Base-by-base conservation (phyloP, 2,329 filamentous ascomycete species). In the Graphilbum ipis-grandicollis region DNA sequence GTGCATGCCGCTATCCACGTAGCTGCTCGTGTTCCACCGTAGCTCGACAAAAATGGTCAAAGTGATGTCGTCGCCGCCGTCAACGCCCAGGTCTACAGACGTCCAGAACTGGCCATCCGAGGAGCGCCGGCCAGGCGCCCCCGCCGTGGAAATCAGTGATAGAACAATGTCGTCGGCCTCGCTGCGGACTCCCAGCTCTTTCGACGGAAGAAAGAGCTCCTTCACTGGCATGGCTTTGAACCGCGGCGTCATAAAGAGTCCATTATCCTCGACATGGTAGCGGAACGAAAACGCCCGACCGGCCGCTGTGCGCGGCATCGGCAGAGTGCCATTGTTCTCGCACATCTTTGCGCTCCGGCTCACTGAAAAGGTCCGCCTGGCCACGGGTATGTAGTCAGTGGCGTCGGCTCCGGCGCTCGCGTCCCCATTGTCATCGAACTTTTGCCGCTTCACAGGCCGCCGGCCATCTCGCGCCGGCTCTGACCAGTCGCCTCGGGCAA, bases 11-110 rank as follows among this genome's bases (percentile, higher is more conserved):
- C 13, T 7, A 6, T 37, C 39, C 17, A 39, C 47, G 13, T 46
- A 34, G n/a, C 33, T 39, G 26, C 43, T 49, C 13, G 45, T 43
- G 33, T 50, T 53, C 53, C 54, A 56, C 15, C 45, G 41, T 12
- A 56, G 36, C 14, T 52, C 44, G 12, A 49, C 31, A 4, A 42
- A 32, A 14, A 50, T 17, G 12, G 30, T 22, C 34, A 42, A 28
- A 4, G 25, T 31, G n/a, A 19, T 30, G 4, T 19, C n/a, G 4
- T 19, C 35, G 2, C 18, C 18, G n/a, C 39, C 31, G 12, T 30
- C 21, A 3, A 43, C 26, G 10, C 23, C 34, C 21, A 42, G 21
- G 15, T 40, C 33, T 18, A 40, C 39, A 9, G 39, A 33, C 3
- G 44, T 39, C 39, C 40, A 45, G 15, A 47, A 38, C 10, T 21